These are phyloP conservation scores for Symbiodinium natans DNA, from an alignment of 73 alveolate species.

Conservation along the genomic window DNA sequence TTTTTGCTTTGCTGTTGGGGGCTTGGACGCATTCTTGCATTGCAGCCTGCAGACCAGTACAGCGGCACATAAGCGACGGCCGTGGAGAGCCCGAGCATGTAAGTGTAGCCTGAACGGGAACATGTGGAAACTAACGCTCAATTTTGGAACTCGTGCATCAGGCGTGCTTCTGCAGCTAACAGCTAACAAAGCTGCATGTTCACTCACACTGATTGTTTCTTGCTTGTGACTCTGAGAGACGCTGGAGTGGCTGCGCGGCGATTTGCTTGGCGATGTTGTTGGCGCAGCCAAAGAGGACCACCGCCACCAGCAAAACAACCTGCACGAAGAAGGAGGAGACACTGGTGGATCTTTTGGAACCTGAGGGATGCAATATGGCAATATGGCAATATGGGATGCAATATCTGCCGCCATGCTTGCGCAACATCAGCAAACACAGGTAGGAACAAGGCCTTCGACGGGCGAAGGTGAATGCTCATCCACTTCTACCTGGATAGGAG, in stretches of 20 bases:
- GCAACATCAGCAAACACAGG: too few species aligned
- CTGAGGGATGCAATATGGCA: background rate
- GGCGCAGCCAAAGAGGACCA: constrained; percentile 65
- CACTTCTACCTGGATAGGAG: background rate
- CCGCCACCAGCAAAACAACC: constrained; percentile 29
- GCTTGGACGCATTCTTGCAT: background rate
- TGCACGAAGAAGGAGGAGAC: background rate
- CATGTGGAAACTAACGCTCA: background rate
- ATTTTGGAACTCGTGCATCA: background rate
- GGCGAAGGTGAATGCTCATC: background rate
- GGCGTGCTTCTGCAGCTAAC: too few species aligned
- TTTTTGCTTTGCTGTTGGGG: too few species aligned
- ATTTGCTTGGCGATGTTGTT: constrained; percentile 78
- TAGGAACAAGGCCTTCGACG: background rate
- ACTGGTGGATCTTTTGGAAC: background rate
- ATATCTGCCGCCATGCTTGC: too few species aligned
- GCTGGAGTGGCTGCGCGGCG: constrained; percentile 27
- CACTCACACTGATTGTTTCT: too few species aligned
- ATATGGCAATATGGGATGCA: too few species aligned
- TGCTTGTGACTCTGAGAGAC: background rate
- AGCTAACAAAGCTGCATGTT: too few species aligned
- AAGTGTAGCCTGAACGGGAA: constrained; percentile 37
- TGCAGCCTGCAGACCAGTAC: constrained; percentile 3
- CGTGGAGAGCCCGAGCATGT: constrained; percentile 83
- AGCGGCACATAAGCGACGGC: constrained; percentile 86